A percentile compares a stretch with the other conserved stretches of the same genome.
Conservation (phyloP, 257 asterid species). For the Nicotiana tabacum region DNA sequence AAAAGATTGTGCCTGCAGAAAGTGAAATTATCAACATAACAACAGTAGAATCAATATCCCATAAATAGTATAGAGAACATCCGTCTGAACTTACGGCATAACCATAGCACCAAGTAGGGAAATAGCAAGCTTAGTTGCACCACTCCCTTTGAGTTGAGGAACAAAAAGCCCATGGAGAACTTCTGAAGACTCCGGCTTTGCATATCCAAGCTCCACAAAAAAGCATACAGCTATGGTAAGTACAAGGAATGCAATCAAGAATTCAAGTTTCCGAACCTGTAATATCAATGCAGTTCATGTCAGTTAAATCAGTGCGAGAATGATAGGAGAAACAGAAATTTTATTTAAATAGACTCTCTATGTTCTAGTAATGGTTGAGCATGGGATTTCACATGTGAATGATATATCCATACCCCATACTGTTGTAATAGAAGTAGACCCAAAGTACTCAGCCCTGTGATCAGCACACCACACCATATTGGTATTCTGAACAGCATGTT, state of each 20-base stretch:
- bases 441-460: slow-evolving; percentile 91
- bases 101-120: slow-evolving; percentile 98
- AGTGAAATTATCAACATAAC: background rate
- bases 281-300: slow-evolving; percentile 10
- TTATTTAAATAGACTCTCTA: background rate
- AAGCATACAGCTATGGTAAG: slow-evolving; percentile 74
- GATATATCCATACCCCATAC: slow-evolving; percentile 66
- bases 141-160: slow-evolving; percentile 81
- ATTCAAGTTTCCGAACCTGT: slow-evolving; percentile 91
- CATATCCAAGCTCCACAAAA: slow-evolving; percentile 76
- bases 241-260: slow-evolving; percentile 77
- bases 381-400: background rate
- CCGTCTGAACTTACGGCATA: slow-evolving; percentile 75
- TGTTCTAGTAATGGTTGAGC: background rate
- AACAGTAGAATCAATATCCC: background rate
- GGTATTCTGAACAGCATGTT: slow-evolving; percentile 92
- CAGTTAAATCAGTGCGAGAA: background rate
- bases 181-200: slow-evolving; percentile 67
- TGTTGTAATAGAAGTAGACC: slow-evolving; percentile 77
- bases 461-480: slow-evolving; percentile 88
- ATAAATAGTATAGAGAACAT: background rate
- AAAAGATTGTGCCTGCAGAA: slow-evolving; percentile 86
- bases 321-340: too few species aligned
- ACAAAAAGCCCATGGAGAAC: slow-evolving; percentile 77
- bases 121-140: slow-evolving; percentile 87